Evolutionary conservation across 2,329 filamentous ascomycete genomes (phyloP).

Genomic region (Cytospora paraplurivora): DNA sequence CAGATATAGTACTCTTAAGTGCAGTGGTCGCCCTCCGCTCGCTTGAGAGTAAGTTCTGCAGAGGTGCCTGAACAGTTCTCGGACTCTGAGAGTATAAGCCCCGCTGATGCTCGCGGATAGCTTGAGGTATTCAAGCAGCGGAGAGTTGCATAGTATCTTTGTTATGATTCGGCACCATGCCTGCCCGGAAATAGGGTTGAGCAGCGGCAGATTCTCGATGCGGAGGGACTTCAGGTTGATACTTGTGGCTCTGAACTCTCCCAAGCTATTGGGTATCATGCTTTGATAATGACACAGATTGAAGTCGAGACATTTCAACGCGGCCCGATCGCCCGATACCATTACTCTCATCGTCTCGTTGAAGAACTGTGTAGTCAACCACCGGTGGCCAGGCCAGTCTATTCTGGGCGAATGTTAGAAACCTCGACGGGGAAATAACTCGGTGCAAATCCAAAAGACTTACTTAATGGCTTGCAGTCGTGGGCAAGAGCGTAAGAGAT

Average conservation of each 20-base stretch:
- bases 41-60: neutral
- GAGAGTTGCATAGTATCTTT: neutral
- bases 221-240: neutral
- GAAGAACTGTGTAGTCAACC: neutral
- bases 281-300: neutral
- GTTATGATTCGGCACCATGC: neutral
- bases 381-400: neutral
- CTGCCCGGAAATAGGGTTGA: neutral
- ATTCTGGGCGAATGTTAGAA: neutral
- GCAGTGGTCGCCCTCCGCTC: neutral
- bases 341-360: neutral
- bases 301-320: neutral
- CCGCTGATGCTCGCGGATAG: neutral
- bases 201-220: neutral
- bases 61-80: neutral
- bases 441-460: neutral
- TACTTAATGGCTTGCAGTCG: neutral
- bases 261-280: neutral
- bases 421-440: too few species aligned
- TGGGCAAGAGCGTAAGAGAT: neutral
- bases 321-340: neutral
- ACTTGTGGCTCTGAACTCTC: neutral
- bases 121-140: neutral
- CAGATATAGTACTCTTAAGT: neutral
- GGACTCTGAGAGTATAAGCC: neutral